Evolutionary conservation across 2,329 filamentous ascomycete species (phyloP).

Genomic region (Neopestalotiopsis sp.): DNA sequence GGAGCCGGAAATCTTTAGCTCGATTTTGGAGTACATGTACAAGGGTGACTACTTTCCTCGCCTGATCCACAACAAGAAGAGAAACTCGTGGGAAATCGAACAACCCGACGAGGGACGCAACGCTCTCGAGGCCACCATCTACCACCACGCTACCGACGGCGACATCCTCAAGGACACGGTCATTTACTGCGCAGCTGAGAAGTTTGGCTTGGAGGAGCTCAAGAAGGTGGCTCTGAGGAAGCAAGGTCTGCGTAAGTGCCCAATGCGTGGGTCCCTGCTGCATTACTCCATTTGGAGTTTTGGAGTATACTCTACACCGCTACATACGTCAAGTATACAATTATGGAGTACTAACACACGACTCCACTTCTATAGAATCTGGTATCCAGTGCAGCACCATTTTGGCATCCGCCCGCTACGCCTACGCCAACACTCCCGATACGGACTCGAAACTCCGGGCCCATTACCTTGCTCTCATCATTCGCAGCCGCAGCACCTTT

Average conservation of each 20-base stretch:
- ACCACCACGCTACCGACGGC: conserved; percentile 66
- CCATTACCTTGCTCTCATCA: conserved; percentile 91
- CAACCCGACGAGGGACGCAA: conserved; percentile 51
- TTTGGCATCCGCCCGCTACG: conserved; percentile 83
- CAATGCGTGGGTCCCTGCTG: conserved; percentile 4
- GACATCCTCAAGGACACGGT: conserved; percentile 86
- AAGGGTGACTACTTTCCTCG: conserved; percentile 93
- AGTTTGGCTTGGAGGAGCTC: conserved; percentile 81
- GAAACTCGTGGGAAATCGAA: conserved; percentile 84
- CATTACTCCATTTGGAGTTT: background rate
- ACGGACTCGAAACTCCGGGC: conserved; percentile 88
- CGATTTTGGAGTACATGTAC: conserved; percentile 88
- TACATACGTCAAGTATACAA: background rate
- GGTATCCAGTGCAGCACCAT: conserved; percentile 87
- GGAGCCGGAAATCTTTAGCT: conserved; percentile 89
- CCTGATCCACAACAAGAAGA: conserved; percentile 80
- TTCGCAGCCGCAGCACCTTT: conserved; percentile 84
- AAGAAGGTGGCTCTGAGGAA: conserved; percentile 86
- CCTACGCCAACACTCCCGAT: conserved; percentile 87
- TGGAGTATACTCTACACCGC: background rate
- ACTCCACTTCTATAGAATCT: conserved; percentile 54
- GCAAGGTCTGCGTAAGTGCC: conserved; percentile 75
- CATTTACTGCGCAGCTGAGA: conserved; percentile 87
- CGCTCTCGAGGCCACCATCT: conserved; percentile 68
- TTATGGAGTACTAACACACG: conserved; percentile 15